Percentiles rank a stretch among this genome's conserved stretches.
phyloP scores from a whole-genome alignment of 495 filamentous ascomycete species.

The Penicillium pulvis region DNA sequence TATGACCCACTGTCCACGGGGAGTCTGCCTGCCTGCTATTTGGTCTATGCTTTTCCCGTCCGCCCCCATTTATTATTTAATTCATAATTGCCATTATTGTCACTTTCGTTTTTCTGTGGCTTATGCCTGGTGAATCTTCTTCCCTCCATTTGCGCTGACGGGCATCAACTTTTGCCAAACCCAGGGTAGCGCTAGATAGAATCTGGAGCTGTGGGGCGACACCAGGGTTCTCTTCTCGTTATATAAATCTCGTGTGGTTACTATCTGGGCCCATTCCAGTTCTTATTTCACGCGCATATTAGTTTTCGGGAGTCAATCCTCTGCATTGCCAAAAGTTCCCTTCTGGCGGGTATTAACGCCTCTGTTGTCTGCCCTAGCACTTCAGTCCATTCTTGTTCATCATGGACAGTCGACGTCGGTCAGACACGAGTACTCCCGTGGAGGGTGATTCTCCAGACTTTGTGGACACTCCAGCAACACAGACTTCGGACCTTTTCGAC shows the following conservation, averaged over 20 bases:
- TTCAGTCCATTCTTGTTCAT: constrained; percentile 9
- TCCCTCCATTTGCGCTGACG: constrained; percentile 28
- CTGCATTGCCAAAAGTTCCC: background rate
- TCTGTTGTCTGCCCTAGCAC: background rate
- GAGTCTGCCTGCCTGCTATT: constrained; percentile 20
- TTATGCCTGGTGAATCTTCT: constrained; percentile 23
- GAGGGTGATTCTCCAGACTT: constrained; percentile 37
- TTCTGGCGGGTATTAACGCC: background rate
- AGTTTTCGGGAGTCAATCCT: background rate
- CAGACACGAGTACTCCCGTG: constrained; percentile 36
- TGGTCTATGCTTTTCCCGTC: constrained; percentile 20
- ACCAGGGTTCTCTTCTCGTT: constrained; percentile 13
- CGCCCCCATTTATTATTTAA: background rate
- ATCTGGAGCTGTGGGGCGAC: constrained; percentile 18
- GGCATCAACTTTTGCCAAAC: constrained; percentile 22
- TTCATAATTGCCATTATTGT: background rate
- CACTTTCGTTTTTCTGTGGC: constrained; percentile 19
- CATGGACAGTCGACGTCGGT: constrained; percentile 38
- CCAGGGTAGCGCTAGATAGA: constrained; percentile 2
- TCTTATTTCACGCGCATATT: background rate
- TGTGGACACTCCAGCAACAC: constrained; percentile 45
- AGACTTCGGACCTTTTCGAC: constrained; percentile 44
- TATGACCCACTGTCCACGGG: constrained; percentile 26
- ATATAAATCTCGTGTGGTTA: constrained; percentile 25
- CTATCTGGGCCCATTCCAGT: background rate